phyloP scores from a whole-genome alignment of 2,329 filamentous ascomycete species.

The Fusarium algeriense region DNA sequence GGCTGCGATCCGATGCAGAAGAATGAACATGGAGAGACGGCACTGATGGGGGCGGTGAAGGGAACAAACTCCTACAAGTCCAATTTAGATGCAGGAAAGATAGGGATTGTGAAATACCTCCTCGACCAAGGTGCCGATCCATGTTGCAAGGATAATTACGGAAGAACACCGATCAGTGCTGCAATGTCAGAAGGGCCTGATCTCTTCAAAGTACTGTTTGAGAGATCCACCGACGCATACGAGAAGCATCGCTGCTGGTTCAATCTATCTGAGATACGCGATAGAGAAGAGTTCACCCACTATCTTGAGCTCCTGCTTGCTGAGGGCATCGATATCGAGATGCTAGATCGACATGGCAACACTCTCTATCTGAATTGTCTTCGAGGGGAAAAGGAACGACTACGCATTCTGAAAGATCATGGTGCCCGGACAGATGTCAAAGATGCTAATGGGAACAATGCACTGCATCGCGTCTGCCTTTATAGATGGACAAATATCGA shows the following conservation, averaged over 20 bases:
- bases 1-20: slow-evolving; percentile 27
- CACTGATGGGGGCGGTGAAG: slow-evolving; percentile 2
- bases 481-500: accelerated
- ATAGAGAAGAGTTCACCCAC: neutral
- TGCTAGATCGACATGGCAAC: neutral
- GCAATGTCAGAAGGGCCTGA: neutral
- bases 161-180: neutral
- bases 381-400: neutral
- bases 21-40: neutral
- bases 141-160: neutral
- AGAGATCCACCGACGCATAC: neutral
- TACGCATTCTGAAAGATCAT: neutral
- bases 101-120: slow-evolving; percentile 22
- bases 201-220: slow-evolving; percentile 21
- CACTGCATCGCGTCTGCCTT: slow-evolving; percentile 11
- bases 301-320: slow-evolving; percentile 24
- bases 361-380: slow-evolving; percentile 35
- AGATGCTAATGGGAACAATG: slow-evolving; percentile 31
- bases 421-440: slow-evolving; percentile 17
- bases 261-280: neutral
- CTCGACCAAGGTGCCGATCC: slow-evolving; percentile 35
- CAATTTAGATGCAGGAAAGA: neutral
- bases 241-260: slow-evolving; percentile 30
- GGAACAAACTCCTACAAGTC: too few species aligned
- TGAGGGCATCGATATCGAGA: slow-evolving; percentile 29